Evolutionary conservation across 2,329 filamentous ascomycete species (phyloP), one percentile per base, ranked within the genome.

Genomic region (Xylaria digitata): DNA sequence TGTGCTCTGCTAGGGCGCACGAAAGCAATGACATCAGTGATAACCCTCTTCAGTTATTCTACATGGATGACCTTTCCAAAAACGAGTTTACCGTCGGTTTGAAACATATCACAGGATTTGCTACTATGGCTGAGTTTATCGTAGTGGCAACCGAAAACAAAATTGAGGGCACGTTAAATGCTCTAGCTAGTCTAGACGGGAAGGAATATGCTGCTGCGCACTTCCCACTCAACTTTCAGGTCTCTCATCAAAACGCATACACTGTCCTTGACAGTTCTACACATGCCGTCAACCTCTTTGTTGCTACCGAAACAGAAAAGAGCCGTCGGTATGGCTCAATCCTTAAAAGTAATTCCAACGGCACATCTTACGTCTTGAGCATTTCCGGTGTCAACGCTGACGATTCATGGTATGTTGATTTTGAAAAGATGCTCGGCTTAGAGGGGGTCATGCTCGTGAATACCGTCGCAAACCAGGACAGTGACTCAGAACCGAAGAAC

Each of bases 271-370:
- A 97, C 77, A 97, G 94, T 79, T 96, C 93, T 1, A 97, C 94
- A 0, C 95, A 98, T 78, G 92, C 96, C 0, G 87, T 99, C 65
- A 98, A 98, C 80, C 82, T 99, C 65, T 96, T 98, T 75, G 95
- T 98, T 53, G 94, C 92, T 0, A 92, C 93, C 46, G 90, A 92
- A 74, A 86, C 85, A 46, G 82, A 83, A 3, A 77, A 83, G 57
- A 90, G 88, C 19, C 87, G 86, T 57, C 87, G 91, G 66, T 94
- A 92, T 73, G 96, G 96, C 43, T 91, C 91, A 26, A 93, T 99
- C 73, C 89, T 99, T 80, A 99, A 98, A 87, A 97, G 94, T 76
- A 99, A 99, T 82, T 97, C 94, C 74, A 98, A 99, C 76, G 96
- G 96, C 61, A 99, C 96, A 0, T 96, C 92, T 1, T 99, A 97